These are phyloP conservation scores for Hippophae rhamnoides DNA, from an alignment of 306 rosid genomes.

Conservation along the genomic window DNA sequence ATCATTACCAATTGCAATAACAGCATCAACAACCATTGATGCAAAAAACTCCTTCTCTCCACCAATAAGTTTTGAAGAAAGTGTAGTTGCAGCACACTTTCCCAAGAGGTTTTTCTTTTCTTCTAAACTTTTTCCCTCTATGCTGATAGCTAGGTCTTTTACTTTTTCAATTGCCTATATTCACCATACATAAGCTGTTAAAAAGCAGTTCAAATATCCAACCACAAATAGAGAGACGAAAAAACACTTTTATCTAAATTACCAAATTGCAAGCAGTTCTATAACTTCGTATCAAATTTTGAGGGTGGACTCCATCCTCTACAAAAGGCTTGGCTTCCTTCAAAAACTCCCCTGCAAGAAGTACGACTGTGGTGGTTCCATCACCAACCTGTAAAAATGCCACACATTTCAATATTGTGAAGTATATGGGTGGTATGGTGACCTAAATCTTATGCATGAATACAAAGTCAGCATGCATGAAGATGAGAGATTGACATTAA, in stretches of 20 bases:
- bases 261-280: slow-evolving; percentile 75
- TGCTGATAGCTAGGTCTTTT: slow-evolving; percentile 73
- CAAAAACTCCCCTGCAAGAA: slow-evolving; percentile 89
- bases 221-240: not conserved
- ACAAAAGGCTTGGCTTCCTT: slow-evolving; percentile 95
- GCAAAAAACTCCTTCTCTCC: slow-evolving; percentile 98
- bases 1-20: slow-evolving; percentile 73
- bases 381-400: slow-evolving; percentile 72
- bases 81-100: slow-evolving; percentile 95
- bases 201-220: not conserved
- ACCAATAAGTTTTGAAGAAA: slow-evolving; percentile 94
- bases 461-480: too few species aligned
- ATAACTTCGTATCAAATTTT: slow-evolving; percentile 80
- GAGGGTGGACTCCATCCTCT: slow-evolving; percentile 95
- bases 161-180: slow-evolving; percentile 76
- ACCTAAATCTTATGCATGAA: too few species aligned
- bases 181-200: not conserved
- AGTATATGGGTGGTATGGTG: not conserved
- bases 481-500: too few species aligned
- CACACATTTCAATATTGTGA: not conserved
- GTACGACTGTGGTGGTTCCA: slow-evolving; percentile 96
- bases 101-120: slow-evolving; percentile 84
- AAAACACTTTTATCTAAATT: not conserved
- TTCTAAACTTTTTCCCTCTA: slow-evolving; percentile 90
- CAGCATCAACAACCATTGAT: slow-evolving; percentile 89